Evolutionary conservation across 2,329 filamentous ascomycete genomes (phyloP), one percentile per base, ranked within the genome.

Genomic region (Diplodia mutila): DNA sequence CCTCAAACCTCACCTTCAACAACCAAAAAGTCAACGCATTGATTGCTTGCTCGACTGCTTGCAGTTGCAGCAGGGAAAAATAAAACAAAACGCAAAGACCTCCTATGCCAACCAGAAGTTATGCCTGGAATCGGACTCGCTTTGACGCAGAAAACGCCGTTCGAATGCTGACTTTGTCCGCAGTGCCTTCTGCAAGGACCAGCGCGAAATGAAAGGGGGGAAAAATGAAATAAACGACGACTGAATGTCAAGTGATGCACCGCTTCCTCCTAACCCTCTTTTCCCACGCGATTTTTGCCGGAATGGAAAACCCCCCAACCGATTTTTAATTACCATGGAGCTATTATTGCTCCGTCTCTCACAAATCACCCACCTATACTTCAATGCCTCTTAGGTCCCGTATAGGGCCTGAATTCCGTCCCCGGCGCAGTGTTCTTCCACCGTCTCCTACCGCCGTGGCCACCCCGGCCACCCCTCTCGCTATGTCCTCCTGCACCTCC

Each of bases 321-420:
- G 4, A 27, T 14, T 21, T 32, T 48, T 49, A 3, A 63, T 63
- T 48, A 29, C 32, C 65, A 39, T 52, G 42, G 48, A 25, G 21
- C 21, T 37, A 49, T 23, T 12, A 7, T 25, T 21, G 2, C 25
- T 12, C 52, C 16, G 16, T 16, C 34, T 18, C 39, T 21, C 21
- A 8, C 52, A 9, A 11, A n/a, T 37, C 29, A 37, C 18, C 29
- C n/a, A 21, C 18, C 34, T 27, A 25, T 29, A 14, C 34, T 4
- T 48, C 29, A 67, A 23, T 49, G 59, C n/a, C 53, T 29, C 42
- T 65, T 65, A 23, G 61, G 67, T 34, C 67, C 67, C 27, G 59
- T 65, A 12, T 65, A 68, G 4, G 51, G 61, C 32, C 67, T 52
- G 11, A 68, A 68, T 52, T 68, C 67, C 3, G 67, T 65, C 8